phyloP scores from a whole-genome alignment of 805 yeast species.

The Spathaspora boniae region DNA sequence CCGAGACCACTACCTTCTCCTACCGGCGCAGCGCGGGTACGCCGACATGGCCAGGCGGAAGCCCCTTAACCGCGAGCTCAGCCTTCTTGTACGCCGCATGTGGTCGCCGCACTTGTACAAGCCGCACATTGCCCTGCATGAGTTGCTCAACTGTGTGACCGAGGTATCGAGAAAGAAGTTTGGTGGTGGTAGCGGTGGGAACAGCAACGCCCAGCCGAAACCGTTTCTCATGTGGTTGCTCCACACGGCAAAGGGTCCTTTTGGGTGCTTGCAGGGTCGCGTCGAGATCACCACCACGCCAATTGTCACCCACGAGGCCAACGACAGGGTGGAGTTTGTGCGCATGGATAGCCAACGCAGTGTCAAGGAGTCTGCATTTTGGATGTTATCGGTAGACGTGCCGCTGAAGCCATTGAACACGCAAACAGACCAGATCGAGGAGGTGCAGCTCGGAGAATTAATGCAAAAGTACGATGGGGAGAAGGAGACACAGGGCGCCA shows the following conservation, averaged over 20 bases:
- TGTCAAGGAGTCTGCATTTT: slow-evolving; percentile 29
- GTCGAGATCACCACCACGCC: slow-evolving; percentile 27
- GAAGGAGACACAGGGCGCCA: slow-evolving; percentile 24
- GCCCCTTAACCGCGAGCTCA: slow-evolving; percentile 39
- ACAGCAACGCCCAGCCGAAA: too few species aligned
- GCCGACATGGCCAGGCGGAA: slow-evolving; percentile 12
- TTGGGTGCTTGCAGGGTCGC: slow-evolving; percentile 51
- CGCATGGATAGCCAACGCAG: slow-evolving; percentile 8
- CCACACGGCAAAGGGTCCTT: slow-evolving; percentile 31
- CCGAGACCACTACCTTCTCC: slow-evolving; percentile 34
- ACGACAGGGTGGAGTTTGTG: slow-evolving; percentile 22
- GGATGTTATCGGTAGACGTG: slow-evolving; percentile 55
- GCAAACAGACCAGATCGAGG: slow-evolving; percentile 7
- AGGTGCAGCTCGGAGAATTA: slow-evolving; percentile 6
- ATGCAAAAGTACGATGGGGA: slow-evolving; percentile 39
- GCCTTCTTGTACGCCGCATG: slow-evolving; percentile 49
- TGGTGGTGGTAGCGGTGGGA: slow-evolving; percentile 36
- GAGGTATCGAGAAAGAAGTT: slow-evolving; percentile 35
- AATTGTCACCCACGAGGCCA: slow-evolving; percentile 11
- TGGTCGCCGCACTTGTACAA: slow-evolving; percentile 64
- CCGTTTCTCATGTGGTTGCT: slow-evolving; percentile 59
- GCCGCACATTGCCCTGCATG: slow-evolving; percentile 65
- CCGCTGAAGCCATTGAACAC: slow-evolving; percentile 49
- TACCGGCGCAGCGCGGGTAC: slow-evolving; percentile 21
- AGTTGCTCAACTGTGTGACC: slow-evolving; percentile 50